Evolutionary conservation across 2,329 filamentous ascomycete species (phyloP).

Genomic region (Hymenoscyphus fructigenus): DNA sequence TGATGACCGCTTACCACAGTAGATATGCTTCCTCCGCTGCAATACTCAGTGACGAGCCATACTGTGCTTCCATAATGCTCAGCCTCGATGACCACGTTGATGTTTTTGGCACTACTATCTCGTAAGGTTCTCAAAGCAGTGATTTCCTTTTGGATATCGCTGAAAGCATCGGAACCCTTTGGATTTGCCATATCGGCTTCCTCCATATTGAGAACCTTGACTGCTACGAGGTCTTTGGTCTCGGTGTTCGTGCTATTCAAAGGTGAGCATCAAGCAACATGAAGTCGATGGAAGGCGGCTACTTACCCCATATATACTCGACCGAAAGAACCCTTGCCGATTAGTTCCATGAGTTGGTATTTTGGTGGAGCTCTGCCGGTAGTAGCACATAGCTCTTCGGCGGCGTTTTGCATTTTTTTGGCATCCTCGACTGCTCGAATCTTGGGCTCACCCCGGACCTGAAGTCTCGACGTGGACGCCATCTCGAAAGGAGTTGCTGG

Average conservation of each 20-base stretch:
- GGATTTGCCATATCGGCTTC: slow-evolving; percentile 68
- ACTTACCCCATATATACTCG: slow-evolving; percentile 65
- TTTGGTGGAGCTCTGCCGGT: slow-evolving; percentile 59
- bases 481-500: neutral
- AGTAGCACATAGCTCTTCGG: slow-evolving; percentile 61
- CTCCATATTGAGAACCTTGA: slow-evolving; percentile 85
- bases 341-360: slow-evolving; percentile 69
- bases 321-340: slow-evolving; percentile 73
- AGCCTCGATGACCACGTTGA: slow-evolving; percentile 79
- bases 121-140: slow-evolving; percentile 70
- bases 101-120: slow-evolving; percentile 72
- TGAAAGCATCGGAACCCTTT: slow-evolving; percentile 64
- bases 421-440: slow-evolving; percentile 59
- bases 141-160: slow-evolving; percentile 68
- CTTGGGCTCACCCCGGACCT: slow-evolving; percentile 25
- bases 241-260: slow-evolving; percentile 33
- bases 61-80: slow-evolving; percentile 75
- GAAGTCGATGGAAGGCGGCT: neutral
- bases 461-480: neutral
- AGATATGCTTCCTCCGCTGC: slow-evolving; percentile 78
- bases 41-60: slow-evolving; percentile 88
- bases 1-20: slow-evolving; percentile 51
- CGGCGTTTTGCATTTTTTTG: slow-evolving; percentile 64
- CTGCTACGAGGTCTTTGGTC: slow-evolving; percentile 58
- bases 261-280: neutral